A percentile compares a stretch with the other conserved stretches of the same genome.
phyloP scores from a whole-genome alignment of 495 filamentous ascomycete genomes.

The Halenospora varia region DNA sequence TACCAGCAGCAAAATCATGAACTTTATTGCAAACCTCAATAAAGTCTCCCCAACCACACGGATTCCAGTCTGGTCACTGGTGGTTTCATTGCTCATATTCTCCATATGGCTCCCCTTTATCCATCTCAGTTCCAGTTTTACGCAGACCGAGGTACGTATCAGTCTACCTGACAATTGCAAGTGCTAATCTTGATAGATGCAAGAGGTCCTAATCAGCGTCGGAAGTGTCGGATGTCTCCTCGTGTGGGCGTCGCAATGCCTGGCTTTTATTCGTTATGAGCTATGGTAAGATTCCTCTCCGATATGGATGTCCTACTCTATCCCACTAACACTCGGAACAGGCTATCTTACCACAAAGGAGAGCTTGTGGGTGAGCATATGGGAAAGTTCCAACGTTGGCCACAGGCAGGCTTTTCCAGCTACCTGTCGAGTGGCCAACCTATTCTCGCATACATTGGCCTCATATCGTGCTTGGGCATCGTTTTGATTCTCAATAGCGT shows the following conservation, averaged over 20 bases:
- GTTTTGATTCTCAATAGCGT: slow-evolving; percentile 12
- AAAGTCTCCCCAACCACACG: slow-evolving; percentile 6
- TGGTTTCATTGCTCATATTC: slow-evolving; percentile 35
- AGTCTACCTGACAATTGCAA: background rate
- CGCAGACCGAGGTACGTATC: background rate
- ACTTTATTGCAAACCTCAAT: slow-evolving; percentile 10
- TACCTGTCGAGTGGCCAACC: slow-evolving; percentile 4
- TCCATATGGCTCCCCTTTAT: slow-evolving; percentile 41
- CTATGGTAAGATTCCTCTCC: slow-evolving; percentile 10
- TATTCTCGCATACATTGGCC: slow-evolving; percentile 8
- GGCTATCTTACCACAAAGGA: slow-evolving; percentile 1
- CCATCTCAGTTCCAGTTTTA: slow-evolving; percentile 22
- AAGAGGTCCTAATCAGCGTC: slow-evolving; percentile 34
- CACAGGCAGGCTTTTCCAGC: slow-evolving; percentile 7
- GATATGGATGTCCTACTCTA: background rate
- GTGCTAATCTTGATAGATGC: slow-evolving; percentile 21
- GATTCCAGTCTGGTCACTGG: slow-evolving; percentile 35
- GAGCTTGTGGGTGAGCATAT: background rate
- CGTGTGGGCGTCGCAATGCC: slow-evolving; percentile 41
- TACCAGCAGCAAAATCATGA: slow-evolving; percentile 11
- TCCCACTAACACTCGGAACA: background rate
- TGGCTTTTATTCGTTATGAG: slow-evolving; percentile 39
- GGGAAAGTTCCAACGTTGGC: slow-evolving; percentile 8
- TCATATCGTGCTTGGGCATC: slow-evolving; percentile 8
- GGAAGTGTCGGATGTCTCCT: slow-evolving; percentile 36